These are phyloP conservation scores for Brasenia schreberi DNA, from an alignment of 164 flowering plant genomes.

Conservation along the genomic window DNA sequence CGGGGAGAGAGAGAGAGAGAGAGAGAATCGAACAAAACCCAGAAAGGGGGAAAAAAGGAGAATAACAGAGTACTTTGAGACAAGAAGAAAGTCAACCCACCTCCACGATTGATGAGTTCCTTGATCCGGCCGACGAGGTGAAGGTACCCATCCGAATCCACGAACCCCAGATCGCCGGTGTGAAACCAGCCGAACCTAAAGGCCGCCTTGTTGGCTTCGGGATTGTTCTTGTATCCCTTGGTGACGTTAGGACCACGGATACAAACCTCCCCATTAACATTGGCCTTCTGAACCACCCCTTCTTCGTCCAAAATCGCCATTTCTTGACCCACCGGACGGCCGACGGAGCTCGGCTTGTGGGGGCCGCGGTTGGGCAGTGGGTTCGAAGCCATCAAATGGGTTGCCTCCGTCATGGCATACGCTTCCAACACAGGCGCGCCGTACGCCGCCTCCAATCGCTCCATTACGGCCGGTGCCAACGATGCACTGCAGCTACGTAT, in stretches of 20 bases:
- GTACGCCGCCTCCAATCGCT: constrained; percentile 64
- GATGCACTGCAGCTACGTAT: constrained; percentile 89
- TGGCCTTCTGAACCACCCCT: constrained; percentile 31
- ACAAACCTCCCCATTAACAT: constrained; percentile 72
- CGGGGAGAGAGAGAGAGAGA: background rate
- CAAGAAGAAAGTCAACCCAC: constrained; percentile 16
- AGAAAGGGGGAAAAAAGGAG: background rate
- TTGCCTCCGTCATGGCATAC: constrained; percentile 80
- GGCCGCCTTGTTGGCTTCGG: constrained; percentile 63
- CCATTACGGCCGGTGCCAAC: constrained; percentile 55
- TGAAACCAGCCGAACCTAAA: constrained; percentile 88
- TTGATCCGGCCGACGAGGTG: constrained; percentile 91
- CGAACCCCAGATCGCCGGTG: constrained; percentile 75
- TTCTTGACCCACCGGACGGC: constrained; percentile 77
- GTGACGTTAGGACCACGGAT: constrained; percentile 83
- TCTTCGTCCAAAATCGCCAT: constrained; percentile 62
- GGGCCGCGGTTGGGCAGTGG: constrained; percentile 65
- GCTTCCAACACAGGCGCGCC: constrained; percentile 87
- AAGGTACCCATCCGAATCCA: constrained; percentile 78
- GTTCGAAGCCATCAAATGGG: constrained; percentile 65
- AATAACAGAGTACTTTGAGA: background rate
- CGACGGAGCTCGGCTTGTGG: constrained; percentile 85
- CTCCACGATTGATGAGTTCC: constrained; percentile 98
- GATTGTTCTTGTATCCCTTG: constrained; percentile 77
- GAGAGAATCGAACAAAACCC: background rate